A percentile compares a stretch with the other conserved stretches of the same genome.
phyloP scores from a whole-genome alignment of 2,329 filamentous ascomycete genomes.

The Magnaporthiopsis rhizophila region DNA sequence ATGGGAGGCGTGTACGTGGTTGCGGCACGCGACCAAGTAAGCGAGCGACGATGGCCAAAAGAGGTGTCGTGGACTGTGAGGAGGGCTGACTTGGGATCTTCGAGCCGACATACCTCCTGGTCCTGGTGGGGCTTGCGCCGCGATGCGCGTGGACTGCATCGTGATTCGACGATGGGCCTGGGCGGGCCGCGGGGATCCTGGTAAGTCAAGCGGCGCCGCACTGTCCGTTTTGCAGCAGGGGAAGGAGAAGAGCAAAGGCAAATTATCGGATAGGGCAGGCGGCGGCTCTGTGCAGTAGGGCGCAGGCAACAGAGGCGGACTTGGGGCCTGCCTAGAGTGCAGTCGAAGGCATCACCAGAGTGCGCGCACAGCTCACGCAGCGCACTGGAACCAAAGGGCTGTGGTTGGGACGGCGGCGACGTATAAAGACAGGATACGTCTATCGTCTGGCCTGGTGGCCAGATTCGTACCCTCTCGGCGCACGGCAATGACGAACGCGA shows the following conservation, averaged over 20 bases:
- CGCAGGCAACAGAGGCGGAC: not conserved
- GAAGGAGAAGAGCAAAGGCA: not conserved
- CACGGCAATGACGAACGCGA: not conserved
- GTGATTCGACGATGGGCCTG: conserved; percentile 1
- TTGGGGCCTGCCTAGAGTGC: not conserved
- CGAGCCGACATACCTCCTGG: conserved; percentile 3
- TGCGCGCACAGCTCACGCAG: not conserved
- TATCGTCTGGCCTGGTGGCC: not conserved
- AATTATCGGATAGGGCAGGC: not conserved
- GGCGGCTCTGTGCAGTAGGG: not conserved
- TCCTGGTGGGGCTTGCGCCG: conserved; percentile 6
- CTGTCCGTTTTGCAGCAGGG: not conserved
- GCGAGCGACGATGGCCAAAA: not conserved
- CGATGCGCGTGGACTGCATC: conserved; percentile 7
- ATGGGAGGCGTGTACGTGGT: not conserved
- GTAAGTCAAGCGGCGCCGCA: not conserved
- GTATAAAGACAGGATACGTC: not conserved
- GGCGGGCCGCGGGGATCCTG: not conserved
- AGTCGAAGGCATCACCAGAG: not conserved
- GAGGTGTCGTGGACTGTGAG: conserved; percentile 17
- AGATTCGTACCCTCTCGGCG: not conserved
- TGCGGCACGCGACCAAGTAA: not conserved
- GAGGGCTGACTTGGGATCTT: conserved; percentile 12
- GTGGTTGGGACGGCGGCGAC: not conserved
- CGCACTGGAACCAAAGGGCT: not conserved